Evolutionary conservation across 129 eudicot species (phyloP).

Genomic region (Oenanthe sinensis): DNA sequence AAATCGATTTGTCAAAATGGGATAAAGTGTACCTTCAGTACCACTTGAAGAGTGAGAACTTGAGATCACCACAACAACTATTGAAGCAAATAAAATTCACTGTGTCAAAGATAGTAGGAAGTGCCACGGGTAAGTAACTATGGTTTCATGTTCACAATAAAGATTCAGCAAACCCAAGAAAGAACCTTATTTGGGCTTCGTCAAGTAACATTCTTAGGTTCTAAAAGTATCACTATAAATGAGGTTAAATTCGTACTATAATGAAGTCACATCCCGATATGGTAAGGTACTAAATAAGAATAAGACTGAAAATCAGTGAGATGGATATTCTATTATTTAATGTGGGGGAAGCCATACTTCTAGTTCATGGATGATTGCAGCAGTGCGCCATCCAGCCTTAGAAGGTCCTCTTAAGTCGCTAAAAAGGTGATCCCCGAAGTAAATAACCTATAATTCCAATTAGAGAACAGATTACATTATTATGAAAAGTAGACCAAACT

Average conservation of each 20-base stretch:
- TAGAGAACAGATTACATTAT: conserved; percentile 1
- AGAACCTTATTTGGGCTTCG: not conserved
- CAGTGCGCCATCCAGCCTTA: conserved; percentile 99
- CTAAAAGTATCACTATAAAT: not conserved
- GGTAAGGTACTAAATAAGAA: not conserved
- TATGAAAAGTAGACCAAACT: not conserved
- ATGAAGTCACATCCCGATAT: not conserved
- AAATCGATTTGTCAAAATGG: conserved; percentile 16
- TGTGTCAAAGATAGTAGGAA: not conserved
- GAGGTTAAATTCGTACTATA: not conserved
- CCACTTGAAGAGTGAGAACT: not conserved
- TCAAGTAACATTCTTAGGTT: not conserved
- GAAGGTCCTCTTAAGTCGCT: conserved; percentile 99
- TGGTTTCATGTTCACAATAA: not conserved
- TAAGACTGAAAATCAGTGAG: not conserved
- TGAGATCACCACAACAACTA: not conserved
- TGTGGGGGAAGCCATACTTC: conserved; percentile 39
- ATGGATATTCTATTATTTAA: not conserved
- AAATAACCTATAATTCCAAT: conserved; percentile 59
- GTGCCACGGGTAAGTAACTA: not conserved
- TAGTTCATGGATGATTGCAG: conserved; percentile 91
- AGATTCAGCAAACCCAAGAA: not conserved
- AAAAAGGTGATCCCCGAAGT: conserved; percentile 96
- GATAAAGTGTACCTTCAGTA: not conserved
- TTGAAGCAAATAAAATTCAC: not conserved